These are phyloP conservation scores for Coniella lustricola DNA, from an alignment of 2,329 filamentous ascomycete species.

Conservation along the genomic window DNA sequence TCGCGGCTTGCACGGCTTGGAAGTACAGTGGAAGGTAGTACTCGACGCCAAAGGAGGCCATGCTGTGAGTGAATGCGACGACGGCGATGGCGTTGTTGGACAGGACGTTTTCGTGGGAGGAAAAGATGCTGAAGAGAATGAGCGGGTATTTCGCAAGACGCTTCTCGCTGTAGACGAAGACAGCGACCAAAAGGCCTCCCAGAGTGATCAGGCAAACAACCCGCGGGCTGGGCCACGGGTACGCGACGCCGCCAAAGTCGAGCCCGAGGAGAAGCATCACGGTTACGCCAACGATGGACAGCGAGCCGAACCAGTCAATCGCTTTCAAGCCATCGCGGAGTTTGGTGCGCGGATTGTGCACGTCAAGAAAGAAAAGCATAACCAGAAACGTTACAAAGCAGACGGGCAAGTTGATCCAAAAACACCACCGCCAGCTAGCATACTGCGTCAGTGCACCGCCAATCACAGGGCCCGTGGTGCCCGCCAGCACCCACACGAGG, in stretches of 20 bases:
- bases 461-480: constrained; percentile 19
- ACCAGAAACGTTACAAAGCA: constrained; percentile 18
- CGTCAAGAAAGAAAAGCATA: constrained; percentile 26
- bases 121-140: constrained; percentile 54
- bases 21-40: constrained; percentile 66
- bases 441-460: constrained; percentile 21
- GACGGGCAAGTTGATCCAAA: constrained; percentile 22
- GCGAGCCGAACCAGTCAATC: constrained; percentile 51
- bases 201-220: constrained; percentile 55
- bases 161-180: constrained; percentile 53
- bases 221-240: constrained; percentile 51
- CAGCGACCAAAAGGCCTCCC: constrained; percentile 35
- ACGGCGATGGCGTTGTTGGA: constrained; percentile 48
- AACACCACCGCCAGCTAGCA: constrained; percentile 22
- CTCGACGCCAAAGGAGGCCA: constrained; percentile 51
- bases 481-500: constrained; percentile 41
- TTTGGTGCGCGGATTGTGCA: constrained; percentile 56
- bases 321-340: constrained; percentile 52
- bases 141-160: constrained; percentile 54
- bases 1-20: constrained; percentile 51
- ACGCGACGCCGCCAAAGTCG: constrained; percentile 56
- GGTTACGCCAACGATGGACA: constrained; percentile 52
- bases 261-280: constrained; percentile 61
- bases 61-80: constrained; percentile 33
- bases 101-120: constrained; percentile 28